Evolutionary conservation across 352 stramenopile species (phyloP).

Genomic region (Globisporangium cylindrosporum): DNA sequence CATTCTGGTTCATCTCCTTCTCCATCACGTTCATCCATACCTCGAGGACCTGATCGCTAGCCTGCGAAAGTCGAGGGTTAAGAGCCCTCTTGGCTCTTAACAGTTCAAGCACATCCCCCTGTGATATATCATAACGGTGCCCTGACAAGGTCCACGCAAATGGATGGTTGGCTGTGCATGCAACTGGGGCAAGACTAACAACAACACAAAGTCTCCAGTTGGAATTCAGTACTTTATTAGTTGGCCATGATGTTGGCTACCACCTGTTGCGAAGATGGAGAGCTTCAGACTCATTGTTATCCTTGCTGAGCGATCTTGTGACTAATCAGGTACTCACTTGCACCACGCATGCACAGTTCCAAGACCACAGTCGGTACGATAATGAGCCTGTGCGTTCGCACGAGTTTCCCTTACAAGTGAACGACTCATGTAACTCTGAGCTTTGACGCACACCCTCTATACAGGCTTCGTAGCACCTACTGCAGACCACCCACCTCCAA

Average conservation of each 20-base stretch:
- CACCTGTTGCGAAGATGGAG: not conserved
- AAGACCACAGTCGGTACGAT: too few relatives aligned
- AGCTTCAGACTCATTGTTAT: not conserved
- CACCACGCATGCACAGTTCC: not conserved
- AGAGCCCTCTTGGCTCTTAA: not conserved
- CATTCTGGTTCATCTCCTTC: not conserved
- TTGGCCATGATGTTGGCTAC: too few relatives aligned
- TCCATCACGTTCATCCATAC: not conserved
- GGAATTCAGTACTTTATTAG: not conserved
- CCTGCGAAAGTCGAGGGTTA: not conserved
- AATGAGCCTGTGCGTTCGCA: too few relatives aligned
- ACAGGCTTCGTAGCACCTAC: too few relatives aligned
- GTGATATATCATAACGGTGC: not conserved
- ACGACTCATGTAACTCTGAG: too few relatives aligned
- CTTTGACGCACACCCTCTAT: too few relatives aligned
- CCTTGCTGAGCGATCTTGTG: not conserved
- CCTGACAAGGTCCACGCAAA: not conserved
- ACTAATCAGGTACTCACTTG: not conserved
- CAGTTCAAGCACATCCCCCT: not conserved
- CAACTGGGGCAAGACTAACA: not conserved
- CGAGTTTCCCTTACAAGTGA: too few relatives aligned
- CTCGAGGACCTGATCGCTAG: not conserved
- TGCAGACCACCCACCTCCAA: too few relatives aligned
- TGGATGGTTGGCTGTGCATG: not conserved
- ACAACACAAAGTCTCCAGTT: not conserved